Conservation (phyloP, 1,284 basidiomycete species). For the Pyrrhoderma noxium region DNA sequence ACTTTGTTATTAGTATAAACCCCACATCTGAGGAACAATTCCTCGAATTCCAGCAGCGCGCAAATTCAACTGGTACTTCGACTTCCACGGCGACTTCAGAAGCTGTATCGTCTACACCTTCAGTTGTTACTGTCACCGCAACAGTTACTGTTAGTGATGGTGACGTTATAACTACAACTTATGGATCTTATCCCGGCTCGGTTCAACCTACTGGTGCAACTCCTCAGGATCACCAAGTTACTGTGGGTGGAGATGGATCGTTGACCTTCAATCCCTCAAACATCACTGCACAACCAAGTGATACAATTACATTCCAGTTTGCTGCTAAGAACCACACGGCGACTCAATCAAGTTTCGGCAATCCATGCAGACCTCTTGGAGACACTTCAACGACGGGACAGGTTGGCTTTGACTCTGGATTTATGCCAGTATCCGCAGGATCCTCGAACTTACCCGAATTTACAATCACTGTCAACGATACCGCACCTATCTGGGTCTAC, state of each 20-base stretch:
- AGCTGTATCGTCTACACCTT: slow-evolving; percentile 8
- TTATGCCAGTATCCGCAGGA: slow-evolving; percentile 42
- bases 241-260: slow-evolving; percentile 11
- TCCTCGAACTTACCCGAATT: slow-evolving; percentile 45
- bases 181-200: slow-evolving; percentile 17
- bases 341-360: slow-evolving; percentile 50
- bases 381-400: slow-evolving; percentile 41
- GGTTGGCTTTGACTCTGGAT: slow-evolving; percentile 55
- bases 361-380: slow-evolving; percentile 44
- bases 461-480: slow-evolving; percentile 49
- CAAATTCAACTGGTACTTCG: slow-evolving; percentile 29
- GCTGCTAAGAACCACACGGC: slow-evolving; percentile 38
- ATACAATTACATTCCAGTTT: slow-evolving; percentile 59
- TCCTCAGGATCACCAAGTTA: slow-evolving; percentile 9
- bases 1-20: slow-evolving; percentile 29
- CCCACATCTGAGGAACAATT: slow-evolving; percentile 39
- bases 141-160: slow-evolving; percentile 15
- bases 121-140: slow-evolving; percentile 16
- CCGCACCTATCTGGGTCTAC: slow-evolving; percentile 38
- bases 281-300: slow-evolving; percentile 44
- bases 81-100: slow-evolving; percentile 18
- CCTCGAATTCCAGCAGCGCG: slow-evolving; percentile 44
- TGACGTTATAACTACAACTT: slow-evolving; percentile 16
- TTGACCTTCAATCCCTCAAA: slow-evolving; percentile 39
- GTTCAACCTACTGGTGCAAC: slow-evolving; percentile 12